Base-by-base conservation (phyloP, 2,329 filamentous ascomycete species). In the Fonsecaea monophora region DNA sequence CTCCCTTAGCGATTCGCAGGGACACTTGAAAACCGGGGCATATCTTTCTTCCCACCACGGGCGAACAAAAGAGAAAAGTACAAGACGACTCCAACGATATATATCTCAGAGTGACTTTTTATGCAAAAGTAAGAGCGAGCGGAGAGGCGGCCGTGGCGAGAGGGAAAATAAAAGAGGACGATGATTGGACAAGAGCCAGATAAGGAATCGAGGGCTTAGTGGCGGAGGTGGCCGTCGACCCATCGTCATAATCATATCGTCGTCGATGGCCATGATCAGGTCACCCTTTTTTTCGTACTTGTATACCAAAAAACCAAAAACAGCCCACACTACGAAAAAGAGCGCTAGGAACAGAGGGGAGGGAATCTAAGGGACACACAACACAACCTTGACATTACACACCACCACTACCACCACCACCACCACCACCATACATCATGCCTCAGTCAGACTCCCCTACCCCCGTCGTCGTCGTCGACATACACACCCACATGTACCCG, bases 401-500 rank as follows among this genome's bases (percentile, higher is more conserved):
- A n/a, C 15, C 15, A 4, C 40, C 15, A 5, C 40, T n/a, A 5
- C 40, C 40, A 13, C 40, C 8, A 4, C 10, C 38, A 12, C 40
- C 13, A 50, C 45, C 45, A 9, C 45, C 45, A 25, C 10, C 18
- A 50, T 25, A 21, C 13, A 4, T n/a, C 25, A 25, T 25, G 25
- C 45, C 45, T 50, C 45, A 1, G 0, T 10, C 38, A 42, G 38
- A 6, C 10, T 12, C 35, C 38, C 38, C 38, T 2, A 21, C 25
- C 2, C 1, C 25, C 25, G 25, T 21, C 42, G 64, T 82, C 30
- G 79, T 85, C 66, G 83, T 89, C 59, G 86, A 89, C 73, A 80
- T 89, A 57, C 87, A 89, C 75, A 88, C 86, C 7, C 87, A 89
- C 79, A 81, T 89, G 74, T 89, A 89, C 73, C 86, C 86, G 1